A percentile compares a stretch with the other conserved stretches of the same genome.
These are phyloP conservation scores for Lepidopterella palustris DNA, from an alignment of 495 filamentous ascomycete species.

Conservation along the genomic window DNA sequence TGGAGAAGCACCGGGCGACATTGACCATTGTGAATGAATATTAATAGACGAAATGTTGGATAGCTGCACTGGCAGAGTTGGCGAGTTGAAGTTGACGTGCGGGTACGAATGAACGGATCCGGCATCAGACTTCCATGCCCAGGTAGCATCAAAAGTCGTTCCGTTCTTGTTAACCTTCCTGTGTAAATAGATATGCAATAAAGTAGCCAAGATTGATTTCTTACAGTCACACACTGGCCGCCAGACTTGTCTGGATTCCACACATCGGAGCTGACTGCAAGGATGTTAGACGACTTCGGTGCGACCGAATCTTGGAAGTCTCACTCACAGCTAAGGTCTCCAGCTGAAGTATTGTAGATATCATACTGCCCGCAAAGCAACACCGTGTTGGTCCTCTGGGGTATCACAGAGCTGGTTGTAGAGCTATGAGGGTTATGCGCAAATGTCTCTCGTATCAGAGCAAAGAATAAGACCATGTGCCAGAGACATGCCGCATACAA, in stretches of 20 bases:
- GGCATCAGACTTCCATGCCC: background rate
- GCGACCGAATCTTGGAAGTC: background rate
- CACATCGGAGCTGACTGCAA: background rate
- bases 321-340: background rate
- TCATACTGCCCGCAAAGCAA: background rate
- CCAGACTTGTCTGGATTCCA: slow-evolving; percentile 1
- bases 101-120: slow-evolving; percentile 6
- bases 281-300: background rate
- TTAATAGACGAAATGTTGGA: background rate
- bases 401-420: too few relatives aligned
- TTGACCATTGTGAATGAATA: background rate
- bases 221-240: slow-evolving; percentile 3
- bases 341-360: background rate
- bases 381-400: background rate
- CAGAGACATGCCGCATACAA: background rate
- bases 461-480: background rate
- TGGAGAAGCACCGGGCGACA: background rate
- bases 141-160: background rate
- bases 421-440: background rate
- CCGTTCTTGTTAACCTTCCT: slow-evolving; percentile 2
- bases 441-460: background rate
- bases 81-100: slow-evolving; percentile 6
- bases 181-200: background rate
- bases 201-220: background rate
- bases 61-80: background rate